phyloP scores from a whole-genome alignment of 495 filamentous ascomycete species.

The Aspergillus conjunctus region DNA sequence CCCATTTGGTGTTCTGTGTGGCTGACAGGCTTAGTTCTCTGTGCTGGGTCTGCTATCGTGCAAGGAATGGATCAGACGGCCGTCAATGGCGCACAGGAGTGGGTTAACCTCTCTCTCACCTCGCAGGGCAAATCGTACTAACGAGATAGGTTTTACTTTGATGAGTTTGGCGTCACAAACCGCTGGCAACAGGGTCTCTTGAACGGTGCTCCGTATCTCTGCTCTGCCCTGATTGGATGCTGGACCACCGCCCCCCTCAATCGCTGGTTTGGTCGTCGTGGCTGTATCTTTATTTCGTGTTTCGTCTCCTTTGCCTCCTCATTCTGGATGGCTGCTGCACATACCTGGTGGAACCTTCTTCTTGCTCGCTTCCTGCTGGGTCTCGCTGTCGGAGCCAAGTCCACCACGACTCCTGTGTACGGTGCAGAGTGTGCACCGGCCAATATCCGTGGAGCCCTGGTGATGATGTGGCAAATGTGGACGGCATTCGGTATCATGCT shows the following conservation, averaged over 20 bases:
- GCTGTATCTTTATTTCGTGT: constrained; percentile 59
- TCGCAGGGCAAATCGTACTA: constrained; percentile 21
- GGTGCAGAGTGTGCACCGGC: constrained; percentile 58
- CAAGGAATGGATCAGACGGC: constrained; percentile 77
- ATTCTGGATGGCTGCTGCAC: constrained; percentile 49
- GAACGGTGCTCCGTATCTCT: constrained; percentile 49
- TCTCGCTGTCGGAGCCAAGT: constrained; percentile 62
- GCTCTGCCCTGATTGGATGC: constrained; percentile 48
- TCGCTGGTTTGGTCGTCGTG: constrained; percentile 55
- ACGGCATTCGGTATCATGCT: constrained; percentile 83
- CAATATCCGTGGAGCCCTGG: constrained; percentile 59
- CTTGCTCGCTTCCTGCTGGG: constrained; percentile 60
- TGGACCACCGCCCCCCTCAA: constrained; percentile 61
- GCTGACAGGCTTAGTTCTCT: constrained; percentile 32
- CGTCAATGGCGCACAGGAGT: constrained; percentile 64
- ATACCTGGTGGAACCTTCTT: constrained; percentile 55
- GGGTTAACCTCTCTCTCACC: constrained; percentile 57
- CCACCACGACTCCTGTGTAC: constrained; percentile 59
- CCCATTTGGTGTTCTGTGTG: constrained; percentile 30
- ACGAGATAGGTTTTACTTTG: constrained; percentile 23
- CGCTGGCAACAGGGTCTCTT: constrained; percentile 52
- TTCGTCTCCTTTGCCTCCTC: constrained; percentile 49
- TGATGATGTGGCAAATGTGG: constrained; percentile 66
- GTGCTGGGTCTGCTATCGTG: constrained; percentile 53
- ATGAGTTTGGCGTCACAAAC: constrained; percentile 23